Conservation (phyloP, 2,329 filamentous ascomycete genomes). For the Verticillium longisporum region DNA sequence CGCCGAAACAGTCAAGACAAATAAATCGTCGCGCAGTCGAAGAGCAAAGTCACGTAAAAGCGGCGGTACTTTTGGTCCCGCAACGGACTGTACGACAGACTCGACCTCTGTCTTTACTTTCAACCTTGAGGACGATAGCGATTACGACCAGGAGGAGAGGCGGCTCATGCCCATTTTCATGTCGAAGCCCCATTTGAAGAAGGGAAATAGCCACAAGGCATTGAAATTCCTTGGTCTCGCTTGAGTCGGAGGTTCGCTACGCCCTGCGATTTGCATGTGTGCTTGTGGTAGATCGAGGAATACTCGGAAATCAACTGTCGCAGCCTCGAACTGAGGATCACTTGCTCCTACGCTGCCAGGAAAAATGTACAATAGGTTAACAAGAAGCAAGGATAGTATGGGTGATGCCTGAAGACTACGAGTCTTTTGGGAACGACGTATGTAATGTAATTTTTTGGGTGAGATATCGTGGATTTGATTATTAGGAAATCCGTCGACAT, state of each 20-base stretch:
- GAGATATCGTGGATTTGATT: too few relatives aligned
- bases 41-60: slow-evolving; percentile 18
- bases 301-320: too few relatives aligned
- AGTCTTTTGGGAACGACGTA: too few relatives aligned
- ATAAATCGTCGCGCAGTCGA: slow-evolving; percentile 22
- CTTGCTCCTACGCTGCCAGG: too few relatives aligned
- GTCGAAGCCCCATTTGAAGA: slow-evolving; percentile 24
- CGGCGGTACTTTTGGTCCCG: slow-evolving; percentile 1
- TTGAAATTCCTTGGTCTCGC: slow-evolving; percentile 46
- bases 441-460: too few relatives aligned
- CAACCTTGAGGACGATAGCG: slow-evolving; percentile 30
- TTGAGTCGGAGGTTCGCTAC: slow-evolving; percentile 12
- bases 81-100: not conserved
- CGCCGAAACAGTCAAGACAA: slow-evolving; percentile 23
- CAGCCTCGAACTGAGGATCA: too few relatives aligned
- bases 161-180: slow-evolving; percentile 45
- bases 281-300: too few relatives aligned
- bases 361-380: too few relatives aligned
- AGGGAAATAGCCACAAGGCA: slow-evolving; percentile 42
- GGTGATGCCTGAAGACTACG: too few relatives aligned
- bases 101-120: slow-evolving; percentile 23
- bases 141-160: slow-evolving; percentile 40
- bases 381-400: too few relatives aligned
- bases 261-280: too few relatives aligned
- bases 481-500: too few relatives aligned